Percentiles rank a stretch among this genome's conserved stretches.
Conservation (phyloP, 1,139 yeast species). For the Arxiozyma heterogenica region DNA sequence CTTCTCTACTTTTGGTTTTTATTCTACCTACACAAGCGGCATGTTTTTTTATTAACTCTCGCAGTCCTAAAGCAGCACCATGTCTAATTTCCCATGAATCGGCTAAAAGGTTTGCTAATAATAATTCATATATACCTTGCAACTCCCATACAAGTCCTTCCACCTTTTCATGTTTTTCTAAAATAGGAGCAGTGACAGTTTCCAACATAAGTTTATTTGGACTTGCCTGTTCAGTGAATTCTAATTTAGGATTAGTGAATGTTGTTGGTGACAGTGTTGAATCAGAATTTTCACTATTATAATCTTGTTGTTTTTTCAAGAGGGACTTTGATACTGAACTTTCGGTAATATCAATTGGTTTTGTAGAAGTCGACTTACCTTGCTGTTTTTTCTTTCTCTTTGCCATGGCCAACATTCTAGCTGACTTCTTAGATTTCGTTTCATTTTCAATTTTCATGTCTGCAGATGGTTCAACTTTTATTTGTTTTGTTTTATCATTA, state of each 20-base stretch:
- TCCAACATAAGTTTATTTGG: constrained; percentile 80
- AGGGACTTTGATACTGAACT: constrained; percentile 62
- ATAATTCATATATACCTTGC: constrained; percentile 88
- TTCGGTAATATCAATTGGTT: constrained; percentile 69
- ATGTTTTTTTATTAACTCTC: constrained; percentile 79
- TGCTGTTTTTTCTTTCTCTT: constrained; percentile 80
- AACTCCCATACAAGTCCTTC: constrained; percentile 88
- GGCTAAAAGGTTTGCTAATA: constrained; percentile 71
- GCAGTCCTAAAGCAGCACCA: constrained; percentile 87
- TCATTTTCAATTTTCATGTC: constrained; percentile 10
- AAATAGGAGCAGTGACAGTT: constrained; percentile 59
- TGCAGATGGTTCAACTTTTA: neutral
- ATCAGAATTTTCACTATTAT: constrained; percentile 1
- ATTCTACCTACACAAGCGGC: constrained; percentile 84
- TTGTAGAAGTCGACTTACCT: constrained; percentile 51
- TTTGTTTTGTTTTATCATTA: constrained; percentile 10
- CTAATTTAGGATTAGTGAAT: constrained; percentile 23
- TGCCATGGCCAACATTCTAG: constrained; percentile 89
- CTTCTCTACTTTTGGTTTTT: constrained; percentile 47
- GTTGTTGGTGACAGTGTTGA: constrained; percentile 13
- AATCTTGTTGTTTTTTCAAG: constrained; percentile 11
- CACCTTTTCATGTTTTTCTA: constrained; percentile 67
- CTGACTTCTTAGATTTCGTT: constrained; percentile 40
- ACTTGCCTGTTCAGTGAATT: constrained; percentile 72
- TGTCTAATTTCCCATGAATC: constrained; percentile 94